Base-by-base conservation (phyloP, 2,329 filamentous ascomycete species). In the Incumbomyces lentus region DNA sequence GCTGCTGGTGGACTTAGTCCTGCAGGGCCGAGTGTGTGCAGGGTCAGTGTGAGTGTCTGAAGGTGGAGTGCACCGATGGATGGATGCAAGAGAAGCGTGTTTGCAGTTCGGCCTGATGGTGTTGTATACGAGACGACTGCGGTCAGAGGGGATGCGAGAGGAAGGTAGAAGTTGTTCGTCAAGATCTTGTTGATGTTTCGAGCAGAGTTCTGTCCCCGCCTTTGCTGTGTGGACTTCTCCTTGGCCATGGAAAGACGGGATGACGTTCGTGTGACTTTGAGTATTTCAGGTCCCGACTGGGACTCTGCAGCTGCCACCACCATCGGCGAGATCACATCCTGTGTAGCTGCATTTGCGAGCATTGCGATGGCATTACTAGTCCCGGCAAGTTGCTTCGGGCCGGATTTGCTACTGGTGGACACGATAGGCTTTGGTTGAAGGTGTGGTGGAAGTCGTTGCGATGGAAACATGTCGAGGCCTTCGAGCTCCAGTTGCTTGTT, bases 21-120 rank as follows among this genome's bases (percentile, higher is more conserved):
- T 45, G 82, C 80, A 0, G 89, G 85, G 0, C 92, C 92, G 0
- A 85, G 78, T 0, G 90, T 85, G 55, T 95, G 83, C 38, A 96
- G 68, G 30, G 95, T 69, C 6, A 98, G 70, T 1, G 84, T 83
- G 0, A 96, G 72, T 0, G 92, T 98, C 63, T 93, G 89, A 30
- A 96, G 69, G 62, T 87, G 92, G 7, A 88, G 75, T 0, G 81
- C 74, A 0, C 96, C 75, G 5, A 95, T 73, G 49, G 84, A 77
- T 0, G 87, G 81, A 35, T 87, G 77, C 51, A 87, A 74, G 41
- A 88, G 75, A 42, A 79, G 78, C 6, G 50, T 55, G 40, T 48
- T 52, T 26, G 54, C 50, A 14, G 52, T 51, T 35, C 22, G 22
- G 30, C 6, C 22, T 31, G 63, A 22, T 42, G 40, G 34, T 39